Base-by-base conservation (phyloP, 169 alveolate genomes). In the Hepatocystis sp. region DNA sequence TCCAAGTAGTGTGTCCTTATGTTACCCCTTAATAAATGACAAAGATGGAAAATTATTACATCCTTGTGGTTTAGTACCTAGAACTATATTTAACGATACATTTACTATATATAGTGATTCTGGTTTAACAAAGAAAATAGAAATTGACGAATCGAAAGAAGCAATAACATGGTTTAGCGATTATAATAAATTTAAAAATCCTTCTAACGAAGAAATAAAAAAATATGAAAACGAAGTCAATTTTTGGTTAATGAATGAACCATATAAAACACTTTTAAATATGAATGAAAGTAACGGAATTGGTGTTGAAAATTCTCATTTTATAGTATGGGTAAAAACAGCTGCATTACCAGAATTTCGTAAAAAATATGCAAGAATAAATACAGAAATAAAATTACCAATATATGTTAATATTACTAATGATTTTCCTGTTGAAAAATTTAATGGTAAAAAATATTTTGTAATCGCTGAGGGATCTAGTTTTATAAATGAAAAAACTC, bases 281-380 rank as follows among this genome's bases (percentile, higher is more conserved):
- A 90, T 90, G 93, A 85, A 84, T 81, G 65, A 92, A n/a, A 51
- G 65, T 56, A 78, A 91, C n/a, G 96, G 96, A 0, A 67, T 58
- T 21, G 95, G 95, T n/a, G 61, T 93, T 11, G 94, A 93, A 49
- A 94, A 94, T 36, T 93, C 94, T 46, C 97, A 94, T 67, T 92
- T 94, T 65, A 71, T 93, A 17, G 95, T 91, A 44, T 94, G 97
- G 97, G 91, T 94, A 94, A 94, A 91, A 30, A 91, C 92, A 34
- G 84, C 97, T 10, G 93, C 97, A 1, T 85, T 93, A 46, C 76
- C 93, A 32, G 61, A 85, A n/a, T 90, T 94, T 52, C 66, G 92
- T 36, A 94, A 94, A 67, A 47, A 91, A 64, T 94, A 94, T 84
- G 97, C 95, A 0, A 85, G 84, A 39, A 58, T 94, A 32, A 84